Evolutionary conservation across 23 red algal genomes (phyloP), one percentile per base, ranked within the genome.

Genomic region (Gracilaria vermiculophylla): DNA sequence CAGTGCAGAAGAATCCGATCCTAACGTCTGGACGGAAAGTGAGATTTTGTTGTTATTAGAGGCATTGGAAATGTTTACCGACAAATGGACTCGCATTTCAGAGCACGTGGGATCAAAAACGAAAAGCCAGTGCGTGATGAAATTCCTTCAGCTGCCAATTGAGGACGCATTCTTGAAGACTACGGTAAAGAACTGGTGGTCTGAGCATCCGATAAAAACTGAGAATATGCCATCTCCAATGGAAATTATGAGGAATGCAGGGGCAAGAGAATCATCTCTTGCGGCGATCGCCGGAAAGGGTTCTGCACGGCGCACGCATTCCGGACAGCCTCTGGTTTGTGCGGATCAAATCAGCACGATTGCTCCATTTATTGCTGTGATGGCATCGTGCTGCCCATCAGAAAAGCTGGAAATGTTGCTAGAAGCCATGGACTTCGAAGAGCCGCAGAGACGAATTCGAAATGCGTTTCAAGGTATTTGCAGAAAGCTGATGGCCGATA

Each of bases 111-210:
- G 92, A 16, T 93, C 92, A 11, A 95, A 95, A 43, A 70, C 58
- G 24, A 92, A 95, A 17, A 94, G 88, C 48, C 88, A 94, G 61
- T 99, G 97, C 66, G 93, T 99, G 33, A 74, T 91, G 28, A 89
- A 99, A 21, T 99, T 99, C 71, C 85, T 99, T 80, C 88, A 93
- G 1, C 76, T 99, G 20, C 97, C 97, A 33, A 99, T 99, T 80
- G 97, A 99, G 73, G 97, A 99, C 51, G 33, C 69, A 41, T 99
- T 95, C 93, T 61, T 99, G 14, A 53, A 70, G 25, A 72, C 31
- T 31, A 80, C 64, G 43, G 65, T 44, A 29, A 69, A 81, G 51
- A 67, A 49, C 24, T 91, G 87, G 87, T 88, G 84, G 84, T 69
- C 69, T 9, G 84, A 72, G 19, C 60, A 58, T 20, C 79, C 79